Evolutionary conservation across 1,284 basidiomycete species (phyloP), one percentile per base, ranked within the genome.

Genomic region (Malassezia pachydermatis): DNA sequence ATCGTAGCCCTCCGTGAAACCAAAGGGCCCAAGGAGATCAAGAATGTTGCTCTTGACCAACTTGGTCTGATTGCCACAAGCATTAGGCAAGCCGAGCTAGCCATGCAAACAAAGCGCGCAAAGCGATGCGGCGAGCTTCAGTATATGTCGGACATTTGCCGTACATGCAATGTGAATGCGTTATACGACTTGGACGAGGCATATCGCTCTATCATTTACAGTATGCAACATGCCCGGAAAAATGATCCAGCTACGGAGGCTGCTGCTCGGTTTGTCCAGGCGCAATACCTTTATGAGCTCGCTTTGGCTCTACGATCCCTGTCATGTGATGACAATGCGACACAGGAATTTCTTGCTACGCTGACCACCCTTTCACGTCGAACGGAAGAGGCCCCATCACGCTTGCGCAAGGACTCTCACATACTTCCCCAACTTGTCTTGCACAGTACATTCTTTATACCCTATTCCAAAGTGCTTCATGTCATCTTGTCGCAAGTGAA

Each of bases 41-140:
- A 88, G 71, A 81, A 80, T 0, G 80, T 95, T 52, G 87, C 89
- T 0, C 76, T 96, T 20, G 92, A 98, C 68, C 87, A 95, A 72
- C 76, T 96, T 0, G 90, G 90, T 6, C 77, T 84, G n/a, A 86
- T 96, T 47, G 89, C 84, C 16, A 84, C 88, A 1, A 80, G 81
- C 35, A 76, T 96, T 32, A 79, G 86, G 3, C 46, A 54, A 7
- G 54, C 49, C 23, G 56, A 65, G 29, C n/a, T n/a, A n/a, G n/a
- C n/a, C n/a, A n/a, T n/a, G n/a, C n/a, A n/a, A n/a, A n/a, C n/a
- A n/a, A n/a, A n/a, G n/a, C n/a, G n/a, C n/a, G n/a, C n/a, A n/a
- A n/a, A n/a, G n/a, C n/a, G n/a, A n/a, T n/a, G n/a, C n/a, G n/a
- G n/a, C n/a, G n/a, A n/a, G n/a, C n/a, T n/a, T n/a, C n/a, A n/a